phyloP scores from a whole-genome alignment of 2,329 filamentous ascomycete genomes.

The Alternaria arbusti region DNA sequence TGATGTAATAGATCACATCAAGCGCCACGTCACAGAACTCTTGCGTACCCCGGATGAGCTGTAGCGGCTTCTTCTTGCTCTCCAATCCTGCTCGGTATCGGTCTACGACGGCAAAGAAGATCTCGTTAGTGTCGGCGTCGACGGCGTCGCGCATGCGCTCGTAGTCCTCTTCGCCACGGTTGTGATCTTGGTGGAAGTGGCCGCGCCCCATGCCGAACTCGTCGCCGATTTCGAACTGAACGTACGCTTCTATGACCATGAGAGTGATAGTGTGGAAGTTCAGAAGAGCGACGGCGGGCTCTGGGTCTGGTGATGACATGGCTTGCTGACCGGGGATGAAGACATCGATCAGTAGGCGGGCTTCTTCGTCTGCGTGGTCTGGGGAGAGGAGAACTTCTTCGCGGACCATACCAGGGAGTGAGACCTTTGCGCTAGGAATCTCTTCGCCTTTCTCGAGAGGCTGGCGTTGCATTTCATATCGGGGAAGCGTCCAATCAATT shows the following conservation, averaged over 20 bases:
- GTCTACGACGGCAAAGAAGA: constrained; percentile 42
- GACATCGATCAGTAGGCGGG: constrained; percentile 32
- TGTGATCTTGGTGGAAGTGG: constrained; percentile 11
- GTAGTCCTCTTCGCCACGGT: constrained; percentile 7
- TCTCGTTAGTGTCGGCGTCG: constrained; percentile 33
- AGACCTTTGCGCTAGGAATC: constrained; percentile 35
- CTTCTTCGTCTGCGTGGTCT: constrained; percentile 34
- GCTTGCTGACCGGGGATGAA: constrained; percentile 38
- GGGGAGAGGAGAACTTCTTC: constrained; percentile 36
- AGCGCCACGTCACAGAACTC: constrained; percentile 44
- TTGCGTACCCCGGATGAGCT: constrained; percentile 35
- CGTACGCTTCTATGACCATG: constrained; percentile 40
- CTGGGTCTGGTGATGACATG: constrained; percentile 21
- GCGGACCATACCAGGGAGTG: constrained; percentile 47
- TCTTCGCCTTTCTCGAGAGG: constrained; percentile 13
- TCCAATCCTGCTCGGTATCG: constrained; percentile 38
- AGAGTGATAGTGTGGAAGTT: constrained; percentile 44
- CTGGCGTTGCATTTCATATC: constrained; percentile 22
- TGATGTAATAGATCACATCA: constrained; percentile 39
- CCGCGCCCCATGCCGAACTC: constrained; percentile 19
- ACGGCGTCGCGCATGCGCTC: constrained; percentile 7
- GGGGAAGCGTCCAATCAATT: constrained; percentile 28
- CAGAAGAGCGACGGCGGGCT: constrained; percentile 30
- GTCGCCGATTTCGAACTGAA: constrained; percentile 35
- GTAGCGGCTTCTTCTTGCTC: constrained; percentile 18